Evolutionary conservation across 129 eudicot species (phyloP).

Genomic region (Oenanthe sinensis): DNA sequence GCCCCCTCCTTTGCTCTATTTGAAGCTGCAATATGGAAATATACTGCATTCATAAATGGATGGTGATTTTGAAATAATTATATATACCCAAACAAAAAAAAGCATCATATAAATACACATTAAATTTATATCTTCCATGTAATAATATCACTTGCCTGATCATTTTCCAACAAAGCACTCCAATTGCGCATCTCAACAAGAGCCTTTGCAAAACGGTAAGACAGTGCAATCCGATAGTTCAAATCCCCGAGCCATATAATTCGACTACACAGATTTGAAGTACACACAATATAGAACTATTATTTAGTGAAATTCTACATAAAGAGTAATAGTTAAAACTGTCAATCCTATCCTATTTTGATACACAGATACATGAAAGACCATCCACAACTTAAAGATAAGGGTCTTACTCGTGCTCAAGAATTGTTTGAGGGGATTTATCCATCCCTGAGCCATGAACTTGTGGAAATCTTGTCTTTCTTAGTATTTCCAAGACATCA

Average conservation of each 20-base stretch:
- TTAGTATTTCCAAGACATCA: conserved; percentile 79
- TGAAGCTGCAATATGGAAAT: conserved; percentile 43
- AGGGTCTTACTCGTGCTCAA: conserved; percentile 75
- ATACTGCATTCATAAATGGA: not conserved
- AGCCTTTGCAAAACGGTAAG: conserved; percentile 77
- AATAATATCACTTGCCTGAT: conserved; percentile 52
- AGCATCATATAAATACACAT: not conserved
- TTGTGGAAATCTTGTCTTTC: conserved; percentile 77
- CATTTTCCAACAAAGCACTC: conserved; percentile 79
- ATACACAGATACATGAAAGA: not conserved
- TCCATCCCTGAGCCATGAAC: conserved; percentile 49
- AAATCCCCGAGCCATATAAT: conserved; percentile 96
- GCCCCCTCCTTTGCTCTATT: conserved; percentile 63
- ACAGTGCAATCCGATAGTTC: conserved; percentile 79
- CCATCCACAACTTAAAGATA: not conserved
- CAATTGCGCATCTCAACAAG: conserved; percentile 90
- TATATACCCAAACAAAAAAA: not conserved
- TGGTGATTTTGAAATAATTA: not conserved
- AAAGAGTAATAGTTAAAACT: not conserved
- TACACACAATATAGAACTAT: conserved; percentile 7
- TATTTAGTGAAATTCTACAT: not conserved
- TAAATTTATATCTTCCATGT: not conserved
- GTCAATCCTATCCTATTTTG: not conserved
- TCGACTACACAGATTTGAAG: conserved; percentile 44
- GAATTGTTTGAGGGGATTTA: conserved; percentile 69